phyloP scores from a whole-genome alignment of 1,284 basidiomycete genomes.

The Somion occarium region DNA sequence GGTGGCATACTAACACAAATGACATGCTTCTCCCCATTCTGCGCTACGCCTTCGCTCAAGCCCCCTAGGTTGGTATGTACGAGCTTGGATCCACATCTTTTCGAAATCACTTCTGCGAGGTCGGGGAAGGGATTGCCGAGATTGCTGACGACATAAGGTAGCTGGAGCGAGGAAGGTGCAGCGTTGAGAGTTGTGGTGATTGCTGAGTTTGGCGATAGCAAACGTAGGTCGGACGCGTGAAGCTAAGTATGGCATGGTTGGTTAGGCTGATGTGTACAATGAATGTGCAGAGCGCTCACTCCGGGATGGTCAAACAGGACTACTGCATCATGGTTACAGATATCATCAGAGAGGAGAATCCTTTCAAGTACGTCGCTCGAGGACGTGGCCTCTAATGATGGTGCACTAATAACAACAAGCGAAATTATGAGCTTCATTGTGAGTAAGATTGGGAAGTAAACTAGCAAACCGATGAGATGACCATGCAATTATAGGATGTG shows the following conservation, averaged over 20 bases:
- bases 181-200: constrained; percentile 41
- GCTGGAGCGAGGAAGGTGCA: constrained; percentile 52
- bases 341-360: constrained; percentile 39
- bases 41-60: constrained; percentile 6
- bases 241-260: constrained; percentile 35
- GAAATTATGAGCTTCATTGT: background rate
- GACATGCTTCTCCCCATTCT: constrained; percentile 44
- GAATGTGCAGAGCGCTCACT: constrained; percentile 35
- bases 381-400: constrained; percentile 11
- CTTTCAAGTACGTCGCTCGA: constrained; percentile 33
- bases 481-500: constrained; percentile 7
- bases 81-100: constrained; percentile 43
- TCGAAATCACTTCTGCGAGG: constrained; percentile 40
- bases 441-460: background rate
- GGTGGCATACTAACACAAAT: constrained; percentile 51
- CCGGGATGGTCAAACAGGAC: constrained; percentile 65
- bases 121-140: constrained; percentile 23
- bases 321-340: constrained; percentile 62
- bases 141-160: constrained; percentile 48
- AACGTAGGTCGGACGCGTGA: constrained; percentile 65
- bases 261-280: constrained; percentile 1
- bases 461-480: background rate
- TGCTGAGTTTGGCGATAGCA: constrained; percentile 45
- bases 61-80: background rate
- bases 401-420: background rate